Conservation (phyloP, 2,329 filamentous ascomycete genomes). For the Leptographium flavum region DNA sequence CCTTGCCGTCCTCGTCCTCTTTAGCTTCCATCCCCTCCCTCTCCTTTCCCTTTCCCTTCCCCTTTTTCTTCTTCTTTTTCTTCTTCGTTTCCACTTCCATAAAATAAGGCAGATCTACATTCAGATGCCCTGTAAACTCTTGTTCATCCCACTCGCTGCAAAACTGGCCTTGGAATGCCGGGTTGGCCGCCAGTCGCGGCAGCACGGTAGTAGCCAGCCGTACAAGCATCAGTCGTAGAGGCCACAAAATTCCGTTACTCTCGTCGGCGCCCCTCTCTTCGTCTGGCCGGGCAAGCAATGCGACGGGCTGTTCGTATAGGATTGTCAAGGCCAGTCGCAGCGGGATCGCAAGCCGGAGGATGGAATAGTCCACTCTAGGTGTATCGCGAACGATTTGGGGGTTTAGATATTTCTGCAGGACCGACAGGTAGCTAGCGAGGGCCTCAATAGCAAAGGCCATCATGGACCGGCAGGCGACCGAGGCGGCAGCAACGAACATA, state of each 20-base stretch:
- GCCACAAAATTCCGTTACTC: slow-evolving; percentile 4
- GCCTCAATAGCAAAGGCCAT: slow-evolving; percentile 30
- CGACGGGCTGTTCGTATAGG: slow-evolving; percentile 14
- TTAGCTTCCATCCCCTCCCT: too few species aligned
- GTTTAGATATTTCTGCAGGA: neutral
- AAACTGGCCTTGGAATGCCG: slow-evolving; percentile 10
- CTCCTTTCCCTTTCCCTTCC: too few species aligned
- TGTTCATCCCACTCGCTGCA: slow-evolving; percentile 7
- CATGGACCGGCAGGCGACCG: slow-evolving; percentile 13
- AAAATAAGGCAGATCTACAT: neutral
- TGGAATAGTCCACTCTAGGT: slow-evolving; percentile 21
- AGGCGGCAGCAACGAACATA: slow-evolving; percentile 15
- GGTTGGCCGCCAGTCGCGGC: slow-evolving; percentile 12
- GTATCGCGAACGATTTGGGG: slow-evolving; percentile 14
- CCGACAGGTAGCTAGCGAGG: slow-evolving; percentile 34
- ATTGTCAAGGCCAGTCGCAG: slow-evolving; percentile 12
- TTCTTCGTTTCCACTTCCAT: too few species aligned
- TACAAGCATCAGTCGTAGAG: slow-evolving; percentile 14
- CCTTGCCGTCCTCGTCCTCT: neutral
- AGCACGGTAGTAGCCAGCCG: slow-evolving; percentile 13
- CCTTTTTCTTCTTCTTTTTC: too few species aligned
- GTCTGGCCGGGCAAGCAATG: neutral
- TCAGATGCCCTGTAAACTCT: neutral
- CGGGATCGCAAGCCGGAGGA: slow-evolving; percentile 12
- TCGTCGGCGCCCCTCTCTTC: neutral